Percentiles rank a stretch among this genome's conserved stretches.
Evolutionary conservation across 345 rosid species (phyloP).

Genomic region (Moricandia moricandioides): DNA sequence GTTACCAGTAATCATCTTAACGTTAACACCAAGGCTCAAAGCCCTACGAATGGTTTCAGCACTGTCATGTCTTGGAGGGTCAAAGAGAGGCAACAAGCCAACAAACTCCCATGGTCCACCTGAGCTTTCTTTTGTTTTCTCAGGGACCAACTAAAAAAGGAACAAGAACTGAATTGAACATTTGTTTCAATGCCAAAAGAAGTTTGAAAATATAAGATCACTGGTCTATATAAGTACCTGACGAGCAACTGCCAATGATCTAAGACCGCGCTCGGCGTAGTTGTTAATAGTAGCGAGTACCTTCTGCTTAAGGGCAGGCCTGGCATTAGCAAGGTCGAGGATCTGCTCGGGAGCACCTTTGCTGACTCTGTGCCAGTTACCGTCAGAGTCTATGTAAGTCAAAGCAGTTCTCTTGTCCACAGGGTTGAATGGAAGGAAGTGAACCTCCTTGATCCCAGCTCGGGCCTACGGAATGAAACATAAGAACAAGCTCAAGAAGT

Average conservation of each 20-base stretch:
- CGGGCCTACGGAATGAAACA: not conserved
- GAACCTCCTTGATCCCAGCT: not conserved
- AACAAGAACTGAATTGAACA: slow-evolving; percentile 30
- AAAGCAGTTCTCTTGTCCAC: not conserved
- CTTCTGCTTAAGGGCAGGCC: slow-evolving; percentile 53
- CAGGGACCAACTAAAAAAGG: not conserved
- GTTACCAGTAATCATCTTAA: not conserved
- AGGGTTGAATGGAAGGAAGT: not conserved
- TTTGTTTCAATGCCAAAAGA: not conserved
- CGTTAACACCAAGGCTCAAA: not conserved
- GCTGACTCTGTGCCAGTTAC: not conserved
- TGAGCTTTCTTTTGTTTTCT: not conserved
- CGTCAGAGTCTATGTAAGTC: not conserved
- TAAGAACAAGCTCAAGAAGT: slow-evolving; percentile 13
- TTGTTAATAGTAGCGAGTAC: slow-evolving; percentile 64
- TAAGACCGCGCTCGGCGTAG: slow-evolving; percentile 83
- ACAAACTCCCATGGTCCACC: not conserved
- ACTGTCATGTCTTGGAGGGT: not conserved
- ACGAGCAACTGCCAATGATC: slow-evolving; percentile 83
- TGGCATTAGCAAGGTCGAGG: not conserved
- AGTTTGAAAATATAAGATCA: not conserved
- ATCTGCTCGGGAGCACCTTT: not conserved
- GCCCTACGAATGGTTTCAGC: not conserved
- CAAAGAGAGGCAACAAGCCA: not conserved
- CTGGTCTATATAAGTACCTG: slow-evolving; percentile 46